These are phyloP conservation scores for Chlorella sp. DNA, from an alignment of 139 green algal species.

Conservation along the genomic window DNA sequence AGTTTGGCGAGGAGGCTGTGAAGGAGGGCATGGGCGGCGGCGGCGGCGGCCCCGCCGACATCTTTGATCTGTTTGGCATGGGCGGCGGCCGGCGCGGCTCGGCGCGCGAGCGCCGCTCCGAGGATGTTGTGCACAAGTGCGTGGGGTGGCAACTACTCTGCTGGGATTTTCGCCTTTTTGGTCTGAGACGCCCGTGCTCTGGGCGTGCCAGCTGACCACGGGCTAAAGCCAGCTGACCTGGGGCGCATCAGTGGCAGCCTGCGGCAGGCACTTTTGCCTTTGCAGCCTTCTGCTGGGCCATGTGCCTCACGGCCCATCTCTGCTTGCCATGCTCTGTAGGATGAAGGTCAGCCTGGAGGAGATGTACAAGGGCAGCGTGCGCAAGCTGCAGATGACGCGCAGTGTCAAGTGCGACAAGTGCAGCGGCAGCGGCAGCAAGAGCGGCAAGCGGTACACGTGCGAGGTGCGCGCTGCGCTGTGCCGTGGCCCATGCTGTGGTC, in stretches of 20 bases:
- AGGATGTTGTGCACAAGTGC: slow-evolving; percentile 93
- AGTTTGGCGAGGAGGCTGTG: slow-evolving; percentile 99
- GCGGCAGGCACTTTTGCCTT: no score
- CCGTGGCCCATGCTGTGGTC: background rate
- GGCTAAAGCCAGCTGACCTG: no score
- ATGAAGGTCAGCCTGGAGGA: slow-evolving; percentile 95
- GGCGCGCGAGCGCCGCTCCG: slow-evolving; percentile 80
- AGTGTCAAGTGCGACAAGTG: slow-evolving; percentile 94
- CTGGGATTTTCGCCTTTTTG: no score
- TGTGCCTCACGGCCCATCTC: background rate
- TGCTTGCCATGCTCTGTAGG: slow-evolving; percentile 24
- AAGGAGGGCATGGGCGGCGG: slow-evolving; percentile 95
- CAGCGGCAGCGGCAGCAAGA: slow-evolving; percentile 91
- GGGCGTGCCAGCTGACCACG: no score
- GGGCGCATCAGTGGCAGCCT: no score
- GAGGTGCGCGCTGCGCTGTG: slow-evolving; percentile 38
- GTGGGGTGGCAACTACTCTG: no score
- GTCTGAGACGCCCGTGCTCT: no score
- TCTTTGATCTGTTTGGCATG: slow-evolving; percentile 95
- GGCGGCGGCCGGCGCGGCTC: slow-evolving; percentile 64
- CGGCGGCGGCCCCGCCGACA: slow-evolving; percentile 86
- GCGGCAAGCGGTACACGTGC: slow-evolving; percentile 84
- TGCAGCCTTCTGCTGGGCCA: no score
- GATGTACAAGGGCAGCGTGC: slow-evolving; percentile 82
- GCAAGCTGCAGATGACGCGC: slow-evolving; percentile 93